These are phyloP conservation scores for Vaccinium macrocarpon DNA, from an alignment of 148 eudicot genomes.

Conservation along the genomic window DNA sequence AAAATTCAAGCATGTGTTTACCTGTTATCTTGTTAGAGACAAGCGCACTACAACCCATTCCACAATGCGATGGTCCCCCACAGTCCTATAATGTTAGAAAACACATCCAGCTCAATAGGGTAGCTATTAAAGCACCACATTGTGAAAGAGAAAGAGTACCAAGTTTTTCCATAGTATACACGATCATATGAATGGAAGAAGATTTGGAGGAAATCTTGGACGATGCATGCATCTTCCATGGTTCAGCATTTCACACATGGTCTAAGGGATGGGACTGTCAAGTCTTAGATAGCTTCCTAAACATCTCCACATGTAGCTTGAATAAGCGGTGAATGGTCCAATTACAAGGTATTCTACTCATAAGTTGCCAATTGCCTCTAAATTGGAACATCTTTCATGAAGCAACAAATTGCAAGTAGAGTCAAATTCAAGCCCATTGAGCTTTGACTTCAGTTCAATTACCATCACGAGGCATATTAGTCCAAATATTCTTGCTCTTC, in stretches of 20 bases:
- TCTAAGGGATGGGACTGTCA: neutral
- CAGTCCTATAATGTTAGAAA: slow-evolving; percentile 56
- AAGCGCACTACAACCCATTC: slow-evolving; percentile 88
- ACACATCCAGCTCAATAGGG: slow-evolving; percentile 5
- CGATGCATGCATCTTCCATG: neutral
- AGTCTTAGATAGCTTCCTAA: neutral
- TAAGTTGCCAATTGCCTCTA: neutral
- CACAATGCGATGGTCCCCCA: slow-evolving; percentile 80
- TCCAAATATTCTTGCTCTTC: neutral
- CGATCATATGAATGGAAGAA: neutral
- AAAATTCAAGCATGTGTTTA: slow-evolving; percentile 22
- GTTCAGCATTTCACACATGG: neutral
- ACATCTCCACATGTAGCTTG: neutral
- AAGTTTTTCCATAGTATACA: neutral
- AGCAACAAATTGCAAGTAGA: neutral
- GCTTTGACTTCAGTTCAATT: neutral
- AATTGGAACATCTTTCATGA: neutral
- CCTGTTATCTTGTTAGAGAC: slow-evolving; percentile 65
- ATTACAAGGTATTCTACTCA: neutral
- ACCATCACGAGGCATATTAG: neutral
- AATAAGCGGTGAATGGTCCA: neutral
- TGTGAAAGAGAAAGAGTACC: neutral
- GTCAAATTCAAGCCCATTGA: slow-evolving; percentile 8
- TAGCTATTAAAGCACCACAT: neutral
- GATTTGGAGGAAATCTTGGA: neutral